A percentile compares a stretch with the other conserved stretches of the same genome.
phyloP scores from a whole-genome alignment of 306 rosid genomes.

The Mimosa bimucronata region DNA sequence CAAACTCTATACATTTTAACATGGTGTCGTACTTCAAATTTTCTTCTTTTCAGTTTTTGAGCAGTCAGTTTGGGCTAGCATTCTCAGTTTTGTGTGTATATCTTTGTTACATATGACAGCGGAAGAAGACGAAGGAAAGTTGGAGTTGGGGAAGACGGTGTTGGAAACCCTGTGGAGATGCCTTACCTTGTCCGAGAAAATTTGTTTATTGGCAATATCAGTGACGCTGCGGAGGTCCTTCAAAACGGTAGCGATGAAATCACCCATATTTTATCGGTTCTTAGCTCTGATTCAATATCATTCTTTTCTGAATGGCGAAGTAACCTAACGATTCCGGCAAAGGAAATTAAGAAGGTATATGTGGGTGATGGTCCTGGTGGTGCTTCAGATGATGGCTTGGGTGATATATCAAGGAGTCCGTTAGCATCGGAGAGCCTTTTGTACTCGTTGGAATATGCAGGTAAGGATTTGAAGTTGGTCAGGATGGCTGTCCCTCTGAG shows the following conservation, averaged over 20 bases:
- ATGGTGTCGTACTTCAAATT: background rate
- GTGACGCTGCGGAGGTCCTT: constrained; percentile 76
- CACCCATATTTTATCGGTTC: constrained; percentile 81
- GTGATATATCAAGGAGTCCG: constrained; percentile 47
- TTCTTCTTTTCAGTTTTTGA: background rate
- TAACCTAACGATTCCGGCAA: constrained; percentile 55
- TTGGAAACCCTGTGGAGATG: constrained; percentile 47
- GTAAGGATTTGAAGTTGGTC: constrained; percentile 72
- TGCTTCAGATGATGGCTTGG: constrained; percentile 44
- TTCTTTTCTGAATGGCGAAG: constrained; percentile 83
- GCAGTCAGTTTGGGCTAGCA: background rate
- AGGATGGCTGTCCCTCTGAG: constrained; percentile 89
- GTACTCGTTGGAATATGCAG: constrained; percentile 79
- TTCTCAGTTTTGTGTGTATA: background rate
- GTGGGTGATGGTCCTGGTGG: constrained; percentile 44
- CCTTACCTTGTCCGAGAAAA: constrained; percentile 81
- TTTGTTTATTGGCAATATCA: constrained; percentile 78
- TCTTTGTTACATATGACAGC: constrained; percentile 12
- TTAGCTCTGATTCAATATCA: constrained; percentile 76
- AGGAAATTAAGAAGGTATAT: constrained; percentile 64
- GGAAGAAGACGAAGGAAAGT: background rate
- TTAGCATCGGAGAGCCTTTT: constrained; percentile 62
- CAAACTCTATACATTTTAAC: background rate
- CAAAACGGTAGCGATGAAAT: constrained; percentile 55
- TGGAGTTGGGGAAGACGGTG: background rate